A percentile compares a stretch with the other conserved stretches of the same genome.
phyloP scores from a whole-genome alignment of 495 filamentous ascomycete species.

The Xylaria acuta region DNA sequence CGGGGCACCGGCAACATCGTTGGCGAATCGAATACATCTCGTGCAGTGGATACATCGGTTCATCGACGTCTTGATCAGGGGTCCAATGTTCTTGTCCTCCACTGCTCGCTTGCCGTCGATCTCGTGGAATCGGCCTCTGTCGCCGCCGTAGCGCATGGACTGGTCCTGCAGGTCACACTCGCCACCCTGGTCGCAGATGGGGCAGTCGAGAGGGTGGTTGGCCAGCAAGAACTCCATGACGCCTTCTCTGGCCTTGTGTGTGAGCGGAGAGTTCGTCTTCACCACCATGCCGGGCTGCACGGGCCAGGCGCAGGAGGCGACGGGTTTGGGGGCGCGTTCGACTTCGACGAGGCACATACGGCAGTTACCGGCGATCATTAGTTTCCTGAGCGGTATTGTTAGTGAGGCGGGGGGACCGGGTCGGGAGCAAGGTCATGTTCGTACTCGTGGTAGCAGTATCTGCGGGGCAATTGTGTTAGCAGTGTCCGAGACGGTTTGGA shows the following conservation, averaged over 20 bases:
- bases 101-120: constrained; percentile 92
- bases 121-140: constrained; percentile 96
- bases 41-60: constrained; percentile 99
- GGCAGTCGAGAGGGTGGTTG: constrained; percentile 97
- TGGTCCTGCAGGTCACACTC: constrained; percentile 99
- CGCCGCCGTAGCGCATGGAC: constrained; percentile 97
- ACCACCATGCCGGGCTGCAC: constrained; percentile 99
- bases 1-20: constrained; percentile 93
- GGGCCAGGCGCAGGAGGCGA: constrained; percentile 98
- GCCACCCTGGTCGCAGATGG: constrained; percentile 96
- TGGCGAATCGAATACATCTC: constrained; percentile 95
- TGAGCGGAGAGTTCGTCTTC: constrained; percentile 93
- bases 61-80: constrained; percentile 99
- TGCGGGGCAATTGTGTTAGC: constrained; percentile 55
- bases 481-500: constrained; percentile 17
- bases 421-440: constrained; percentile 32
- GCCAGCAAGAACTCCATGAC: constrained; percentile 98
- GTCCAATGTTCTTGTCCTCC: constrained; percentile 99
- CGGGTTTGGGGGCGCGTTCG: constrained; percentile 91
- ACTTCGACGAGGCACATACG: constrained; percentile 99
- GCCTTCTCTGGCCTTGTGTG: constrained; percentile 96
- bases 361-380: constrained; percentile 98
- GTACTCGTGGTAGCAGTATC: constrained; percentile 99
- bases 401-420: constrained; percentile 37
- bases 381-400: constrained; percentile 67